These are phyloP conservation scores for Angomonas desouzai DNA, from an alignment of 208 protist species.

Conservation along the genomic window DNA sequence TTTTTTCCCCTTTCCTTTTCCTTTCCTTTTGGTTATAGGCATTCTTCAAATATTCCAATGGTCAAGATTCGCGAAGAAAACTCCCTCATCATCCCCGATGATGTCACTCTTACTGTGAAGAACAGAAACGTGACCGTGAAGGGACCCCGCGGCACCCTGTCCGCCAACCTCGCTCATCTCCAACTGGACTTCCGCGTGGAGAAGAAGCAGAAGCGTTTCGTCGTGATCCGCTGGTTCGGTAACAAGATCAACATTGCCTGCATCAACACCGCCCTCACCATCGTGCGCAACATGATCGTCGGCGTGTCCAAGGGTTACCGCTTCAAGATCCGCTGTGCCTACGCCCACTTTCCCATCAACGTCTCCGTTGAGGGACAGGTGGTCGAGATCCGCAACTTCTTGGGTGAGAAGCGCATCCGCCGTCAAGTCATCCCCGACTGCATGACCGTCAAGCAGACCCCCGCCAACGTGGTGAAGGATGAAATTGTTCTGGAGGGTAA, in stretches of 20 bases:
- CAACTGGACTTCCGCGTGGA: slow-evolving; percentile 89
- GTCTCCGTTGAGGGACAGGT: slow-evolving; percentile 89
- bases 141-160: slow-evolving; percentile 95
- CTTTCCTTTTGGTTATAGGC: background rate
- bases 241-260: slow-evolving; percentile 92
- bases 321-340: slow-evolving; percentile 99
- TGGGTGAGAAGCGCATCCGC: slow-evolving; percentile 97
- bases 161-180: slow-evolving; percentile 91
- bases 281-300: slow-evolving; percentile 99
- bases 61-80: slow-evolving; percentile 79
- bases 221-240: slow-evolving; percentile 95
- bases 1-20: slow-evolving; percentile 3
- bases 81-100: slow-evolving; percentile 64
- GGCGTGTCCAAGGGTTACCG: slow-evolving; percentile 99
- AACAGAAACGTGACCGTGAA: slow-evolving; percentile 89
- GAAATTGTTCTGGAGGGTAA: slow-evolving; percentile 97
- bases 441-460: slow-evolving; percentile 85
- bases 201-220: slow-evolving; percentile 55
- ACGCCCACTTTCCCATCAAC: slow-evolving; percentile 99
- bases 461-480: slow-evolving; percentile 95
- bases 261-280: slow-evolving; percentile 94
- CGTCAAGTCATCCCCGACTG: slow-evolving; percentile 83
- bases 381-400: slow-evolving; percentile 99
- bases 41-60: slow-evolving; percentile 39
- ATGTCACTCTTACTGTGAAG: slow-evolving; percentile 55